Conservation (phyloP, 192 early-diverging fungal species). For the Linnemannia elongata region DNA sequence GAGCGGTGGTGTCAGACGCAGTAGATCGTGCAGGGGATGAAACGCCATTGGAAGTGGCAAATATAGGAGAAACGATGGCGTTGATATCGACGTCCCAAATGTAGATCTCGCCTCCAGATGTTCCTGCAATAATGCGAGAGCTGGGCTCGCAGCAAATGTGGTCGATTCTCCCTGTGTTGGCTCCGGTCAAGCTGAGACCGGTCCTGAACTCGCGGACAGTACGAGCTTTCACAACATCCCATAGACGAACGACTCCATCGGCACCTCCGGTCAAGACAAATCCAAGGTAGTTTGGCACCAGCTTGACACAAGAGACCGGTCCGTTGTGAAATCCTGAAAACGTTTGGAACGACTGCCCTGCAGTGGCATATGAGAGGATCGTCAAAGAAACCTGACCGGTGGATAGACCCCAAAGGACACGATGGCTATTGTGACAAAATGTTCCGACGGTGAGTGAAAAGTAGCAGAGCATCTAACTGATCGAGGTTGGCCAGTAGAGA, state of each 20-base stretch:
- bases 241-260: conserved; percentile 66
- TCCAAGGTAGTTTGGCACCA: conserved; percentile 27
- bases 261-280: conserved; percentile 64
- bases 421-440: conserved; percentile 46
- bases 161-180: conserved; percentile 9
- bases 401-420: conserved; percentile 70
- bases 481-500: not conserved
- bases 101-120: conserved; percentile 39
- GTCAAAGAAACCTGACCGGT: conserved; percentile 68
- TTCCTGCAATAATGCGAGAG: conserved; percentile 37
- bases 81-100: conserved; percentile 37
- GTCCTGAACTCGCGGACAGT: conserved; percentile 55
- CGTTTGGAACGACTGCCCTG: conserved; percentile 57
- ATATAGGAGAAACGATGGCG: conserved; percentile 17
- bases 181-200: not conserved
- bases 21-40: conserved; percentile 14
- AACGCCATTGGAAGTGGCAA: conserved; percentile 10
- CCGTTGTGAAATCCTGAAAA: conserved; percentile 70
- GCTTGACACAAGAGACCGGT: conserved; percentile 57
- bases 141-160: conserved; percentile 48
- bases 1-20: not conserved
- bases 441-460: not conserved
- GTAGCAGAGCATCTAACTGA: not conserved
- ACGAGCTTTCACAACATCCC: conserved; percentile 57
- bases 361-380: conserved; percentile 56